Percentiles rank a stretch among this genome's conserved stretches.
phyloP scores from a whole-genome alignment of 2,329 filamentous ascomycete species.

The Fusarium drepaniforme region DNA sequence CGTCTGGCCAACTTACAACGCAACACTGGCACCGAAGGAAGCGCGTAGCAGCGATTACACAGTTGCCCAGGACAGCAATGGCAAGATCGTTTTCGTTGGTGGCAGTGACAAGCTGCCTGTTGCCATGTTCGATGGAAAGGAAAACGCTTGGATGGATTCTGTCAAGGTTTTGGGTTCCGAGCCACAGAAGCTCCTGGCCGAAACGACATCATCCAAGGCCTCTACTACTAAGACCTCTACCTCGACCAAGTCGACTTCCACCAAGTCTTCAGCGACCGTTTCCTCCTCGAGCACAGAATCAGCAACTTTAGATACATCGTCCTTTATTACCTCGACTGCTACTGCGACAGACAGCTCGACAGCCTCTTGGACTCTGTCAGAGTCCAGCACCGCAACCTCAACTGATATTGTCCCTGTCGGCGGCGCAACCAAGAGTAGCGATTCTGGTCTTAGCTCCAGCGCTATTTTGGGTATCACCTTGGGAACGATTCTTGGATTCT shows the following conservation, averaged over 20 bases:
- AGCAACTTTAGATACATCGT: conserved; percentile 39
- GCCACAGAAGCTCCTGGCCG: conserved; percentile 54
- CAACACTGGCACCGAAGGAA: conserved; percentile 72
- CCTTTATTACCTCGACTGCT: conserved; percentile 41
- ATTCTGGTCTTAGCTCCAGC: conserved; percentile 56
- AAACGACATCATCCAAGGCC: conserved; percentile 13
- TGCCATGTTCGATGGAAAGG: conserved; percentile 79
- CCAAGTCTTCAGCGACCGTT: conserved; percentile 17
- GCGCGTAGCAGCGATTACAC: conserved; percentile 75
- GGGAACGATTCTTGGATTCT: conserved; percentile 82
- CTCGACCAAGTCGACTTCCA: conserved; percentile 16
- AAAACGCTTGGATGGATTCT: conserved; percentile 84
- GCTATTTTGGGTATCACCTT: conserved; percentile 84
- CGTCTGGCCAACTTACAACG: conserved; percentile 85
- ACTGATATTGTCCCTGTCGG: conserved; percentile 43
- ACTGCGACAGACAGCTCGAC: conserved; percentile 33
- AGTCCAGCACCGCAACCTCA: conserved; percentile 41
- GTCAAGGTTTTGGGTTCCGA: conserved; percentile 69
- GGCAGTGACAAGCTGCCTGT: conserved; percentile 76
- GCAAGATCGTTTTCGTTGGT: conserved; percentile 82
- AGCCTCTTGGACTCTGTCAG: conserved; percentile 41
- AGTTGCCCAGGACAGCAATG: conserved; percentile 74
- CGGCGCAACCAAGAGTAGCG: conserved; percentile 41
- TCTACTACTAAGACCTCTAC: conserved; percentile 41
- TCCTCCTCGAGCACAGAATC: conserved; percentile 46